Evolutionary conservation across 768 basidiomycete genomes (phyloP), one percentile per base, ranked within the genome.

Genomic region (Gyrodon lividus): DNA sequence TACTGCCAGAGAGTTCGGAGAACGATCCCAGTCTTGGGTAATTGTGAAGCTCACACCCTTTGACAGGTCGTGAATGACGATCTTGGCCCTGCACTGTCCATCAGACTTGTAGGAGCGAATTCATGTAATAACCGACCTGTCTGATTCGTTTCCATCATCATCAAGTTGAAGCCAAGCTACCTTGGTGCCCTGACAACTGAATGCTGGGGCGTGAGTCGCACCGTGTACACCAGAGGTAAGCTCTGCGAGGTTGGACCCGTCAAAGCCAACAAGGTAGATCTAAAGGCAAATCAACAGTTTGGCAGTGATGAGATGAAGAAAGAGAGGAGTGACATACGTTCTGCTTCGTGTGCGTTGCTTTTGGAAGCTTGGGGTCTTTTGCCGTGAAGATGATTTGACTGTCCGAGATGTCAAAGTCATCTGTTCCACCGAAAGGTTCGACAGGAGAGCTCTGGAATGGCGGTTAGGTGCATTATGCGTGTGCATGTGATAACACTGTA

Each of bases 141-240:
- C 95, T 46, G 87, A 78, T 69, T 98, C 95, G 59, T 94, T 87
- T 2, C 95, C 94, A 59, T 98, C 92, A 63, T 87, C 67, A 46
- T 86, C 83, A 55, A 94, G 79, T 67, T 98, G 89, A 34, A 91
- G 70, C 95, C 95, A 98, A 1, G 89, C 92, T 2, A 82, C 83
- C 67, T 87, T 87, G 43, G 77, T 77, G 0, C 87, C 89, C 41
- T 81, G 70, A 3, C 71, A 70, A 51, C 75, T 89, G 66, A 96
- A 82, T 6, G 81, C 78, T 0, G 92, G 87, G n/a, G 72, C 77
- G 58, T 81, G 83, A 7, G 83, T 86, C 16, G 93, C 94, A 28
- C 91, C 95, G 68, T 94, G 92, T 40, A 78, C 77, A 10, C 92
- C 91, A 10, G 87, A 83, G 0, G 94, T 96, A 42, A 98, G 73